Percentiles rank a stretch among this genome's conserved stretches.
Evolutionary conservation across 73 alveolate genomes (phyloP).

Genomic region (Paramecium octaurelia): DNA sequence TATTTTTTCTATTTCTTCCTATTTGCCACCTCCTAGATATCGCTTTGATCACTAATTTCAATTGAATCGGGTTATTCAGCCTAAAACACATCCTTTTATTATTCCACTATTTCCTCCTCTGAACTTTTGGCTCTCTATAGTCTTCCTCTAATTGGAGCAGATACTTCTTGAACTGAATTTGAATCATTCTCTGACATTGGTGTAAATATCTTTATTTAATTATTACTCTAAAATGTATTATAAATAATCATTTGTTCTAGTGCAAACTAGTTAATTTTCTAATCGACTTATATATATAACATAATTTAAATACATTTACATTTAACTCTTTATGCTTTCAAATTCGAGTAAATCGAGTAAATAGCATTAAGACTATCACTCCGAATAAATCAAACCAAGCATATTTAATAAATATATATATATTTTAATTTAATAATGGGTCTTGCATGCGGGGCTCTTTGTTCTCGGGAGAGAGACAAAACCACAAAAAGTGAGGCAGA

Average conservation of each 20-base stretch:
- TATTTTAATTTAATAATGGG: neutral
- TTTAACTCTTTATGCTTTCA: neutral
- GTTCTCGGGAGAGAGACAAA: slow-evolving; percentile 32
- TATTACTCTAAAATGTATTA: neutral
- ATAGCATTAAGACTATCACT: neutral
- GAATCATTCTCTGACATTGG: neutral
- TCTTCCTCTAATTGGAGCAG: neutral
- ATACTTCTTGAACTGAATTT: neutral
- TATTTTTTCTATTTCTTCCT: neutral
- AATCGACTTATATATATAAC: neutral
- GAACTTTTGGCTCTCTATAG: neutral
- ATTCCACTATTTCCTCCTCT: neutral
- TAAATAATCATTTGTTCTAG: neutral
- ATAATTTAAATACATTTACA: neutral
- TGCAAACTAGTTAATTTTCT: slow-evolving; percentile 15
- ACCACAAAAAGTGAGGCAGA: neutral
- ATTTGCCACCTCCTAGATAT: neutral
- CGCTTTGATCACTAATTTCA: neutral
- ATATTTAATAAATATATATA: neutral
- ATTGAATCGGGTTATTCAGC: neutral
- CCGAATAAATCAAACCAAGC: neutral
- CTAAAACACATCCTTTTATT: neutral
- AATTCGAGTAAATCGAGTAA: neutral
- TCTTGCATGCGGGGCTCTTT: neutral
- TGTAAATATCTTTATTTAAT: neutral